These are phyloP conservation scores for Exophiala alcalophila DNA, from an alignment of 2,329 filamentous ascomycete species.

Conservation along the genomic window DNA sequence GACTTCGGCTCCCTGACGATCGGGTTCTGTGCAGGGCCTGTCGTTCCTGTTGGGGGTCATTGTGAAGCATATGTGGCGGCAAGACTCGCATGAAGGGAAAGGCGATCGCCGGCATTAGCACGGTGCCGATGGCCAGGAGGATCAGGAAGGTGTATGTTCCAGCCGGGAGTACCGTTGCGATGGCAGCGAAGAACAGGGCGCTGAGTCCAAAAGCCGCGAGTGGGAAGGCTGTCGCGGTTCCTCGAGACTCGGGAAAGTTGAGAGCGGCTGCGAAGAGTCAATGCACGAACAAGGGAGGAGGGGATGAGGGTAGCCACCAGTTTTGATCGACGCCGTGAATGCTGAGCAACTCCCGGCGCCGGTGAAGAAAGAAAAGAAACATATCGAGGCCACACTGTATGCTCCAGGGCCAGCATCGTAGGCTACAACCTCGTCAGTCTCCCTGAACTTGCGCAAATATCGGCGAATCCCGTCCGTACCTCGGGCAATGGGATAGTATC, in stretches of 20 bases:
- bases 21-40: conserved; percentile 35
- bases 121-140: conserved; percentile 76
- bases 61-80: conserved; percentile 47
- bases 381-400: conserved; percentile 59
- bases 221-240: conserved; percentile 91
- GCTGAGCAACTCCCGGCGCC: conserved; percentile 86
- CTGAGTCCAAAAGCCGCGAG: conserved; percentile 90
- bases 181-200: conserved; percentile 88
- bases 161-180: conserved; percentile 77
- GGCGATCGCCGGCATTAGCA: conserved; percentile 67
- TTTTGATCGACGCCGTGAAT: conserved; percentile 86
- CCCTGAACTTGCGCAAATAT: too few species aligned
- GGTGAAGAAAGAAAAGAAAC: conserved; percentile 79
- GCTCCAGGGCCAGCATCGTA: conserved; percentile 66
- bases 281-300: too few species aligned
- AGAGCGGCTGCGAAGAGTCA: conserved; percentile 61
- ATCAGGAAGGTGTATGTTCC: conserved; percentile 79
- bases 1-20: conserved; percentile 33
- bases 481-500: conserved; percentile 79
- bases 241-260: conserved; percentile 87
- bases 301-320: too few species aligned
- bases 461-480: conserved; percentile 29
- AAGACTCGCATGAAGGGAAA: conserved; percentile 81
- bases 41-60: conserved; percentile 40
- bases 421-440: conserved; percentile 50